Base-by-base conservation (phyloP, 345 rosid genomes). In the Trapa incisa region DNA sequence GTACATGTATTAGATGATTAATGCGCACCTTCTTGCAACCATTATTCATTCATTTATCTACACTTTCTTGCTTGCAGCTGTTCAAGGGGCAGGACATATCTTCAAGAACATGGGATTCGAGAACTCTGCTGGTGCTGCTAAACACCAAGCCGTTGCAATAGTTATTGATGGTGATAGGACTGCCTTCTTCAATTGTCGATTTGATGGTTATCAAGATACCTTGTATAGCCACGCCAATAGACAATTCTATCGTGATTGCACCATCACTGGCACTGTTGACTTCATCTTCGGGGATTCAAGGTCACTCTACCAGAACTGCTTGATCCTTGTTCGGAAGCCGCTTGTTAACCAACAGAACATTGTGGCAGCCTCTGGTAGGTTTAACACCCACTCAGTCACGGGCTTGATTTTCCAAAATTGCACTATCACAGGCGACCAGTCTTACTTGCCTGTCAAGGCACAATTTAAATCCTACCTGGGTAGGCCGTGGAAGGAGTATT, bases 141-240 rank as follows among this genome's bases (percentile, higher is more conserved):
- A 77, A n/a, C 85, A 82, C 67, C 96, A 87, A 64, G 98, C 98
- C 0, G 96, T 87, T 58, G 96, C 96, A 2, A 29, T 86, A 43
- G 75, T 87, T 41, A 91, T 86, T 38, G 67, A 75, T 0, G 78
- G 86, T 4, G 98, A 92, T 69, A 73, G 39, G 29, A 71, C 92
- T 0, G 67, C 89, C 29, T 22, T 22, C 29, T 22, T 22, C 29
- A 22, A 22, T 22, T 22, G 29, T 22, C 29, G 29, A 22, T 22
- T 22, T 22, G 29, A 22, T 22, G 29, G 29, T 22, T 22, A 22
- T 22, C 29, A 22, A 22, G 29, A 22, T 22, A 22, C 29, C 29
- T 22, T 22, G 29, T 22, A 22, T 22, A 22, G 29, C 29, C 29
- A 22, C 29, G 29, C 29, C 29, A 22, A 22, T 22, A 22, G 29